Conservation (phyloP, 192 early-diverging fungal genomes). For the Coemansia sp. region DNA sequence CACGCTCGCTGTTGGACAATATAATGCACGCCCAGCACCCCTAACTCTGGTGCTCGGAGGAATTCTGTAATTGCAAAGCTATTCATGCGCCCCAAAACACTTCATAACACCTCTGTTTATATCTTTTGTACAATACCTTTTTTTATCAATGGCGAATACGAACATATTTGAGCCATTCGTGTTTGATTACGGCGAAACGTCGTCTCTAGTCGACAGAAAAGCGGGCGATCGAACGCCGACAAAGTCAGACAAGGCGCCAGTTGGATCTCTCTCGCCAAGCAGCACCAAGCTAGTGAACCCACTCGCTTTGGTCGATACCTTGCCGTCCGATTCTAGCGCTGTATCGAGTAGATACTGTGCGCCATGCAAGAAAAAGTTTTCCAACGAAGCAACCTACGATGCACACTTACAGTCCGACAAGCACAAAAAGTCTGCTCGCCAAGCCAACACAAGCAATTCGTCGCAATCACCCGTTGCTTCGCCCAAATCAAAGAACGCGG, state of each 20-base stretch:
- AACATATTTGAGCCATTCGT: constrained; percentile 3
- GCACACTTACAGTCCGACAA: constrained; percentile 30
- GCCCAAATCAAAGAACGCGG: neutral
- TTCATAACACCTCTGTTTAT: neutral
- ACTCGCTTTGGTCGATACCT: neutral
- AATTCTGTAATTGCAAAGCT: neutral
- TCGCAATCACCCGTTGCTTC: neutral
- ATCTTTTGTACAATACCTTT: neutral
- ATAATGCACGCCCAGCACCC: neutral
- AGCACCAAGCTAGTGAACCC: constrained; percentile 28
- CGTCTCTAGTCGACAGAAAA: neutral
- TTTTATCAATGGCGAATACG: neutral
- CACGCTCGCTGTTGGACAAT: constrained; percentile 20
- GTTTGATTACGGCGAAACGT: neutral
- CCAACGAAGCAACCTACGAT: constrained; percentile 16
- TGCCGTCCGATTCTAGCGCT: neutral
- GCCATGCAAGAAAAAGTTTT: constrained; percentile 29
- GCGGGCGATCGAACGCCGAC: neutral
- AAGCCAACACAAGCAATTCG: neutral
- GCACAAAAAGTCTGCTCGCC: constrained; percentile 21
- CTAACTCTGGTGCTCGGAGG: neutral
- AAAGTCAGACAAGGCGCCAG: neutral
- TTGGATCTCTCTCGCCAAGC: constrained; percentile 24
- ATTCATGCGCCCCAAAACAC: neutral
- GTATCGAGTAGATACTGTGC: constrained; percentile 8